Percentiles rank a stretch among this genome's conserved stretches.
These are phyloP conservation scores for Wallacemonas sp. DNA, from an alignment of 208 protist species.

Conservation along the genomic window DNA sequence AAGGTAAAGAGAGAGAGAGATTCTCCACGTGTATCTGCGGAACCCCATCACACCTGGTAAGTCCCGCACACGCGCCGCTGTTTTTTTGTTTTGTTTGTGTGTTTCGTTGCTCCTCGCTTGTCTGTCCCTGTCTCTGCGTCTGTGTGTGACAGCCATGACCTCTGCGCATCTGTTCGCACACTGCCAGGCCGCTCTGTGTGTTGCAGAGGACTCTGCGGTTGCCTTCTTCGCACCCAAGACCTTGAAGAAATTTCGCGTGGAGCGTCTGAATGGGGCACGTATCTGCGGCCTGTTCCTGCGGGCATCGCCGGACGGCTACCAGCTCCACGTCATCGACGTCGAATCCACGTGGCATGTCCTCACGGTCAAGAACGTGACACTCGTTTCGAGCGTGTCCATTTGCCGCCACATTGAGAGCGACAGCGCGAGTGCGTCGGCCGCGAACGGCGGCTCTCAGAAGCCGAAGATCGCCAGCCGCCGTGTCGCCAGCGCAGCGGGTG, in stretches of 20 bases:
- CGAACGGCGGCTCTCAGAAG: conserved; percentile 13
- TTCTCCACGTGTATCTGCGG: too few species aligned
- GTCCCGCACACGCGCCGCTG: background rate
- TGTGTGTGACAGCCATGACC: conserved; percentile 19
- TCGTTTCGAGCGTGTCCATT: conserved; percentile 44
- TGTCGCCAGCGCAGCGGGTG: background rate
- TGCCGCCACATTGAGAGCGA: background rate
- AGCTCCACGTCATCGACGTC: conserved; percentile 79
- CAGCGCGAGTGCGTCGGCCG: background rate
- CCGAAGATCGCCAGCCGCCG: conserved; percentile 18
- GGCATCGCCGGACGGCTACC: conserved; percentile 18
- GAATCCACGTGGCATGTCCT: conserved; percentile 71
- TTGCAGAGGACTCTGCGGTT: conserved; percentile 78
- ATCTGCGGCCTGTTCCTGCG: conserved; percentile 63
- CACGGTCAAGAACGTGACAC: conserved; percentile 35
- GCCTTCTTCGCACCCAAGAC: conserved; percentile 80
- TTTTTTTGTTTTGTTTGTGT: background rate
- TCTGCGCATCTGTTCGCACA: conserved; percentile 59
- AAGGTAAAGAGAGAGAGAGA: too few species aligned
- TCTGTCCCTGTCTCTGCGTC: background rate
- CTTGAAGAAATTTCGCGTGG: conserved; percentile 84
- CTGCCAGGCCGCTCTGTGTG: conserved; percentile 73
- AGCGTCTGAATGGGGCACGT: conserved; percentile 68
- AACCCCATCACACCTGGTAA: too few species aligned
- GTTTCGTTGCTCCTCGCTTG: background rate